These are phyloP conservation scores for Chaetomium fimeti DNA, from an alignment of 495 filamentous ascomycete species.

Conservation along the genomic window DNA sequence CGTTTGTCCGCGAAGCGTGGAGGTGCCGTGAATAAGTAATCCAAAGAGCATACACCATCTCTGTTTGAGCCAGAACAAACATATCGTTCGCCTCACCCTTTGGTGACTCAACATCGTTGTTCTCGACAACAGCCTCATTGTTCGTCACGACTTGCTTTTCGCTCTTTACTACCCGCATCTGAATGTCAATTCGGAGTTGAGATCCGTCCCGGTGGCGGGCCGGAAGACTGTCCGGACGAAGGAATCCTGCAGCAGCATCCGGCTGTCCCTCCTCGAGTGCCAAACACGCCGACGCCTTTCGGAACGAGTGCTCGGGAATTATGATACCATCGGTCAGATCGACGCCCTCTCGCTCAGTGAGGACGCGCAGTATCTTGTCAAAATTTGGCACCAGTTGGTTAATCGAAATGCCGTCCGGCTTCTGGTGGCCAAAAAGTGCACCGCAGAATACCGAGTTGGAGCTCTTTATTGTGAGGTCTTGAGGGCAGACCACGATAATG, in stretches of 20 bases:
- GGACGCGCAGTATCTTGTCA: slow-evolving; percentile 71
- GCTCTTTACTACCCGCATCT: slow-evolving; percentile 92
- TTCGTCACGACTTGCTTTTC: slow-evolving; percentile 54
- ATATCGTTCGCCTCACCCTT: slow-evolving; percentile 31
- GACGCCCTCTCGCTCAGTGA: slow-evolving; percentile 84
- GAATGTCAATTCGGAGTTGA: slow-evolving; percentile 87
- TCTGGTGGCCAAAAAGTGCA: slow-evolving; percentile 83
- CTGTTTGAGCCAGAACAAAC: slow-evolving; percentile 49
- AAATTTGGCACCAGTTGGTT: slow-evolving; percentile 82
- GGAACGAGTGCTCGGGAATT: slow-evolving; percentile 92
- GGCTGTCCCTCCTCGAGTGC: slow-evolving; percentile 76
- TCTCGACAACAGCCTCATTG: slow-evolving; percentile 48
- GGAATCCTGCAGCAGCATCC: slow-evolving; percentile 71
- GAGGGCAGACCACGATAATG: slow-evolving; percentile 82
- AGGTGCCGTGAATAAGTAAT: slow-evolving; percentile 93
- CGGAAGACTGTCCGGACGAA: slow-evolving; percentile 75
- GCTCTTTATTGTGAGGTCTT: slow-evolving; percentile 75
- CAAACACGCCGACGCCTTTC: slow-evolving; percentile 79
- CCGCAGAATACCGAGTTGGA: slow-evolving; percentile 93
- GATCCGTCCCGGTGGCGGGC: slow-evolving; percentile 87
- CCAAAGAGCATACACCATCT: slow-evolving; percentile 94
- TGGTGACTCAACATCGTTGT: slow-evolving; percentile 50
- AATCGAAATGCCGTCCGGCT: slow-evolving; percentile 75
- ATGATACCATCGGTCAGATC: slow-evolving; percentile 89
- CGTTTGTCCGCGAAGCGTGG: slow-evolving; percentile 63